Conservation (phyloP, 176 grass and related monocot genomes). For the Bothriochloa decipiens region DNA sequence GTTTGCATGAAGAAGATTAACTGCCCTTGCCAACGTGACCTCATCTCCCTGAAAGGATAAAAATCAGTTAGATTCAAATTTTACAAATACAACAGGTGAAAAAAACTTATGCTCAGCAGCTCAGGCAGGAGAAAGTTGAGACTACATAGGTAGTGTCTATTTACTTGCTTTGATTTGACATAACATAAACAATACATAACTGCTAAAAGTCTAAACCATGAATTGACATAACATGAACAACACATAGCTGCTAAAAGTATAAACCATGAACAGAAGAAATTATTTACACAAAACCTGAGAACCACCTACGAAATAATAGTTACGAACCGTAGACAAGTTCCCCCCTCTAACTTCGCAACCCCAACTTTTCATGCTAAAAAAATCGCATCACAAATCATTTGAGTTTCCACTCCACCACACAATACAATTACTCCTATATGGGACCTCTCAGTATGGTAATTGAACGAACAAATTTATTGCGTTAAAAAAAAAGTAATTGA, state of each 20-base stretch:
- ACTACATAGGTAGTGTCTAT: background rate
- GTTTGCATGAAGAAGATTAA: slow-evolving; percentile 81
- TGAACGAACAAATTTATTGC: background rate
- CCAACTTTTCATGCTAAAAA: background rate
- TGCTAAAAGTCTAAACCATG: too few species aligned
- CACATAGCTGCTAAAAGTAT: background rate
- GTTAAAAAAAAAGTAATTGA: too few species aligned
- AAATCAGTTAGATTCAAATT: slow-evolving; percentile 15
- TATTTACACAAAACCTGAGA: background rate
- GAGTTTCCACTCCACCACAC: background rate
- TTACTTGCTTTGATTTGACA: background rate
- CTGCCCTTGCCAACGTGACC: slow-evolving; percentile 62
- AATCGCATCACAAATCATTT: background rate
- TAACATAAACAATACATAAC: background rate
- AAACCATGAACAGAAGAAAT: background rate
- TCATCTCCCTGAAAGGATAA: slow-evolving; percentile 75
- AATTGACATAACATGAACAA: background rate
- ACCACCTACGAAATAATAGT: background rate
- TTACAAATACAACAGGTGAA: slow-evolving; percentile 5
- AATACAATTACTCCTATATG: background rate
- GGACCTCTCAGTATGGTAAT: background rate
- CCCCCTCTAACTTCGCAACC: background rate
- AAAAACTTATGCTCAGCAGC: background rate
- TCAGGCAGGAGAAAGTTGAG: background rate
- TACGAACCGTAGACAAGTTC: background rate